Evolutionary conservation across 139 green algal species (phyloP), one percentile per base, ranked within the genome.

Genomic region (Picochlorum sp.): DNA sequence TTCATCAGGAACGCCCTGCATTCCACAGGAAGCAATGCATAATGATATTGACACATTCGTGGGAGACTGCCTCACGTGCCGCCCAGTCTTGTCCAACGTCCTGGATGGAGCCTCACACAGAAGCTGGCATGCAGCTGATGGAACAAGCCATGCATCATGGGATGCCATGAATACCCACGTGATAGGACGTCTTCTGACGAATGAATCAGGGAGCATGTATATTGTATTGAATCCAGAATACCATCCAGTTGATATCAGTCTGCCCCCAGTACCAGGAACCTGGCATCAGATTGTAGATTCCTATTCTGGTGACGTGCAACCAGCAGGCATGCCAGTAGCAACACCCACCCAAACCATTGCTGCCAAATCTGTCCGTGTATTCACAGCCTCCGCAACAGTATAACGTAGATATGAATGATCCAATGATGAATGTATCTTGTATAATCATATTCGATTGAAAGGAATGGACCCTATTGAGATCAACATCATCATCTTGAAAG

Each of bases 1-100:
- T 21, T 61, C 74, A 0, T 67, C 76, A 55, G 73, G 77, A 30
- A 54, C n/a, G 11, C 47, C 47, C 5, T 54, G 18, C 15, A 54
- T 54, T 26, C 47, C 47, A 26, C 47, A 54, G 14, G n/a, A 26
- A 26, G 47, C 47, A 13, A 20, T 54, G 4, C 4, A 23, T 4
- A 0, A 8, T 54, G 47, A 54, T 20, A 26, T 54, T 10, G 11
- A 11, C 0, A 13, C 47, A 20, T 54, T 54, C 15, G 15, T 54
- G 6, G 47, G 47, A 54, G 18, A 54, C 10, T 26, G 16, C 6
- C 47, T 54, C 18, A 21, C 16, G n/a, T 54, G 16, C n/a, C 16
- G 47, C 16, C 47, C 18, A 54, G 16, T 21, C 47, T 26, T 54
- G 16, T 54, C 47, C n/a, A 13, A 54, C 16, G n/a, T 54, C 6